Evolutionary conservation across 805 yeast species (phyloP), one percentile per base, ranked within the genome.

Genomic region (Cyberlindnera mississippiensis): DNA sequence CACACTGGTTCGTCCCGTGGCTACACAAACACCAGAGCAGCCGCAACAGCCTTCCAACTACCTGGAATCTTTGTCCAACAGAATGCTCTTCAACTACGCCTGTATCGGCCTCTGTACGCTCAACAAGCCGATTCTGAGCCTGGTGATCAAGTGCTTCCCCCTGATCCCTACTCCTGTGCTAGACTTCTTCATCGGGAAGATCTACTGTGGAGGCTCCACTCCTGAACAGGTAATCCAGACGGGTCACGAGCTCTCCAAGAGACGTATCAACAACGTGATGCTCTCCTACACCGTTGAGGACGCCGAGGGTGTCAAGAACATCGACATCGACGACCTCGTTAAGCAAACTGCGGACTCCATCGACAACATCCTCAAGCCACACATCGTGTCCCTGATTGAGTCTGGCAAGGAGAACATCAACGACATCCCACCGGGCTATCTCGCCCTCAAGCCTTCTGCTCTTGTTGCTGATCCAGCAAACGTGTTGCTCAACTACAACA

Each of bases 191-290:
- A 86, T 90, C 14, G 89, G 85, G 61, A 83, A 83, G 45, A 73
- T 86, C 46, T 90, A 91, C 66, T 84, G 95, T 60, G 98, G 98
- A 30, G 98, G 98, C 43, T 91, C 85, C 54, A 78, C 75, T 45
- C 73, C 82, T 41, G 63, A 64, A 10, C 85, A 89, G 50, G 93
- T 90, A 12, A 69, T 77, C 40, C 61, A 69, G 41, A 84, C 96
- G 4, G 96, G 95, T 40, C 66, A 71, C 41, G 69, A 78, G 44
- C 71, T 90, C 51, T 70, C 78, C 41, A 62, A 73, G 38, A 73
- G 95, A 46, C 95, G 96, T 9, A 85, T 89, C 57, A 78, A 85
- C 52, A 91, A 90, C 69, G 87, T 90, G 95, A 88, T 90, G 96
- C 69, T 90, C n/a, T 83, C 95, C 1, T 77, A 88, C 61, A 87